Evolutionary conservation across 78 protist species (phyloP).

Genomic region (Chrysochromulina tobinii): DNA sequence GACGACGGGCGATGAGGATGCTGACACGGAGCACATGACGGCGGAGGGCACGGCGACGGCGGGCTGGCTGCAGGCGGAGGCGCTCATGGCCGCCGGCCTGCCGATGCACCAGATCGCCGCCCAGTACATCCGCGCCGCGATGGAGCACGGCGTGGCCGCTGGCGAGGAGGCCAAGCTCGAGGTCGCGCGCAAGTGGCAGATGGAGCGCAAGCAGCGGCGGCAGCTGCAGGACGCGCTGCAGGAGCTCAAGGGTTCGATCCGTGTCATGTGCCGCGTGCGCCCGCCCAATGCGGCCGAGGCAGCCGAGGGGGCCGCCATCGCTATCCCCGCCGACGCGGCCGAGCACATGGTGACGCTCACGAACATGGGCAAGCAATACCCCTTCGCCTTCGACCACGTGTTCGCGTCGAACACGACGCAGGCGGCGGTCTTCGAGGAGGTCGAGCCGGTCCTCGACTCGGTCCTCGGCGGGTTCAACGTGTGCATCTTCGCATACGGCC

Average conservation of each 20-base stretch:
- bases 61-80: no score
- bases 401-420: constrained; percentile 66
- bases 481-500: constrained; percentile 89
- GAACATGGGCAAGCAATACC: not conserved
- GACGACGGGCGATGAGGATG: no score
- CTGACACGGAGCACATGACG: no score
- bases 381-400: constrained; percentile 66
- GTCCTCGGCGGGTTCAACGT: constrained; percentile 84
- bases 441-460: constrained; percentile 66
- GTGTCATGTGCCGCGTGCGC: constrained; percentile 84
- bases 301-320: not conserved
- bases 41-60: no score
- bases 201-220: not conserved
- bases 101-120: not conserved
- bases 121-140: not conserved
- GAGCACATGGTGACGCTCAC: no score
- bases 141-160: not conserved
- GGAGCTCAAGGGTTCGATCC: constrained; percentile 75
- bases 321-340: no score
- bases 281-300: constrained; percentile 47
- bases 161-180: not conserved
- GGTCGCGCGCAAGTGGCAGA: not conserved
- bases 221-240: constrained; percentile 31
- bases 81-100: no score
- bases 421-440: constrained; percentile 74